Evolutionary conservation across 257 asterid genomes (phyloP), one percentile per base, ranked within the genome.

Genomic region (Anisodus tanguticus): DNA sequence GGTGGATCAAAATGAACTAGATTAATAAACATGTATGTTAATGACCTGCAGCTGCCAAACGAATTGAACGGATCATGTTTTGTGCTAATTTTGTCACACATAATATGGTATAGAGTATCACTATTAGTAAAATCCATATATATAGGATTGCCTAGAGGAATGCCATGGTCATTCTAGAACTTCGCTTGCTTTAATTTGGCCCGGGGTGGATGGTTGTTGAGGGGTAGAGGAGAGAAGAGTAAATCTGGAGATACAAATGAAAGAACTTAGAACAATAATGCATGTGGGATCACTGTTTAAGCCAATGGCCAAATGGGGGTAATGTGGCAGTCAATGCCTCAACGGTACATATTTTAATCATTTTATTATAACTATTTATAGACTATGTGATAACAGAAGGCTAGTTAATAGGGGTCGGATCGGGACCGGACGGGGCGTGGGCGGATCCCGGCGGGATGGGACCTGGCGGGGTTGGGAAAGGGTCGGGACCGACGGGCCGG

Each of bases 231-330:
- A 13, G 47, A 76, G 22, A 76, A 12, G 81, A 3, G 81, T 53
- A 76, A 76, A 51, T 76, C 8, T 22, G 2, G 15, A 26, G 26
- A 76, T 31, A 12, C 41, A 6, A 72, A 22, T 8, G 5, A 53
- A 49, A 22, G 22, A 49, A 31, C 35, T 31, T 49, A 0, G 49
- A 49, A 49, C 63, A 26, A 76, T 76, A 76, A 51, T 51, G 63
- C 81, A 76, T 26, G 63, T 76, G 81, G 81, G 81, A 76, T 51
- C 63, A 76, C 47, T 51, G 81, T 76, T 22, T 51, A 51, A 13
- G 15, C 81, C 81, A 49, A 26, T 51, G 10, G 63, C 10, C 26
- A 2, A 76, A 51, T 26, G 63, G 63, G n/a, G 63, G 19, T 74
- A 49, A 49, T 49, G 81, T 51, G 47, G 63, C 81, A 68, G 81